A percentile compares a stretch with the other conserved stretches of the same genome.
phyloP scores from a whole-genome alignment of 1,284 basidiomycete genomes.

The Sanghuangporus sanghuang region DNA sequence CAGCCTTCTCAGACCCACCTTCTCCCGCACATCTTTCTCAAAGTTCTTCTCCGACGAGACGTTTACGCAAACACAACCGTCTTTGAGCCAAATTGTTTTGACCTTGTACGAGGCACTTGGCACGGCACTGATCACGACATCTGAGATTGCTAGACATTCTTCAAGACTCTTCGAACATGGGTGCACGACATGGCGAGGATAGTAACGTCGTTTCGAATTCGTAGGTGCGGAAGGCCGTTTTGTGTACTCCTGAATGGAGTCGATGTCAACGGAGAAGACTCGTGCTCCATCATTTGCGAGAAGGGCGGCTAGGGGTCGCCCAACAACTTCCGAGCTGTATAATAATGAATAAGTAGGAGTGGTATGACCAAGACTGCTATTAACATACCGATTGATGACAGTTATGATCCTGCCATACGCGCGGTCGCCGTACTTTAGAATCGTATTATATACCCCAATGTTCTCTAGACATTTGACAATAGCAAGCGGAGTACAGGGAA shows the following conservation, averaged over 20 bases:
- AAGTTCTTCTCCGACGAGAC: conserved; percentile 97
- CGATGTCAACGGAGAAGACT: conserved; percentile 93
- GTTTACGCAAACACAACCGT: conserved; percentile 91
- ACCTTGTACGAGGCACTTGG: conserved; percentile 87
- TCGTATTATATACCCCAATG: conserved; percentile 87
- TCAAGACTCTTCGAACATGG: conserved; percentile 63
- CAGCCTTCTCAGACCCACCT: conserved; percentile 43
- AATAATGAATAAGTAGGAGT: background rate
- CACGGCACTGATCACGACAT: conserved; percentile 90
- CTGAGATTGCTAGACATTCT: conserved; percentile 75
- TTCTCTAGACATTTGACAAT: conserved; percentile 94
- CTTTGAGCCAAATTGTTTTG: conserved; percentile 84
- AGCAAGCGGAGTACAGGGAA: conserved; percentile 95
- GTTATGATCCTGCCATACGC: conserved; percentile 92
- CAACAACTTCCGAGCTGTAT: conserved; percentile 89
- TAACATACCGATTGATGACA: conserved; percentile 81
- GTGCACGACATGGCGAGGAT: conserved; percentile 82
- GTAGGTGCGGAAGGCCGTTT: conserved; percentile 61
- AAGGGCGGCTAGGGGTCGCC: conserved; percentile 89
- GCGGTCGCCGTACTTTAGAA: conserved; percentile 91
- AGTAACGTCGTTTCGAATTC: conserved; percentile 47
- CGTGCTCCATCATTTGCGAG: conserved; percentile 94
- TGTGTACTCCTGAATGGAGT: conserved; percentile 90
- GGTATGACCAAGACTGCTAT: background rate
- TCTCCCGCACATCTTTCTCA: conserved; percentile 86